A percentile compares a stretch with the other conserved stretches of the same genome.
phyloP scores from a whole-genome alignment of 345 rosid species.

The Rhodamnia argentea region DNA sequence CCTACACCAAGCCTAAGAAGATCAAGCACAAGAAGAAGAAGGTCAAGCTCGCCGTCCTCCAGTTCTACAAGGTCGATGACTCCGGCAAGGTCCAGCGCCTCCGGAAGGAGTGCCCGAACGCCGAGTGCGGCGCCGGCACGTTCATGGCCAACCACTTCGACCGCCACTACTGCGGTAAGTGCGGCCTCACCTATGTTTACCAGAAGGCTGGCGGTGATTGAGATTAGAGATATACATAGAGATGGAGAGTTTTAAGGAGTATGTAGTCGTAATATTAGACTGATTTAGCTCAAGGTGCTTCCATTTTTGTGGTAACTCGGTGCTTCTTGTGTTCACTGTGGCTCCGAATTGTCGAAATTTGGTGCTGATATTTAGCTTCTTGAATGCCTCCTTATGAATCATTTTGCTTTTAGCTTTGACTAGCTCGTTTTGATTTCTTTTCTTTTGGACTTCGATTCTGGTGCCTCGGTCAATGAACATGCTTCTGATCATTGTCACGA shows the following conservation, averaged over 20 bases:
- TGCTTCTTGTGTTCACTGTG: not conserved
- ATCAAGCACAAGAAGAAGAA: conserved; percentile 62
- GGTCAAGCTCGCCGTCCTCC: conserved; percentile 59
- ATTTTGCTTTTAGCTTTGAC: not conserved
- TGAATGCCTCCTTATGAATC: not conserved
- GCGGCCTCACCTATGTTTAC: conserved; percentile 65
- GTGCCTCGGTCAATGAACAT: not conserved
- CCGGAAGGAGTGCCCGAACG: conserved; percentile 61
- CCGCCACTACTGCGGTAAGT: conserved; percentile 69
- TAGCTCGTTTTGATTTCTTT: not conserved
- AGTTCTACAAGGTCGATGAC: conserved; percentile 60
- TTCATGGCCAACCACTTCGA: conserved; percentile 67
- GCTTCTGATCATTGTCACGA: not conserved
- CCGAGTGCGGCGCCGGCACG: conserved; percentile 55
- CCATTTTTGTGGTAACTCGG: not conserved
- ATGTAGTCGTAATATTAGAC: not conserved
- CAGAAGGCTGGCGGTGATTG: conserved; percentile 51
- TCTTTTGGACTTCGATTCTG: too few relatives aligned
- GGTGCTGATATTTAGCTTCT: not conserved
- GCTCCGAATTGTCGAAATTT: not conserved
- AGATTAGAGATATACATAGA: not conserved
- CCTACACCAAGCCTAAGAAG: conserved; percentile 67
- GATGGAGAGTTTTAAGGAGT: not conserved
- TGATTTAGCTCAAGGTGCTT: not conserved
- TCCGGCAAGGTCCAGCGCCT: conserved; percentile 51